Percentiles rank a stretch among this genome's conserved stretches.
Evolutionary conservation across 108 stramenopile species (phyloP).

Genomic region (Chaetoceros muelleri): DNA sequence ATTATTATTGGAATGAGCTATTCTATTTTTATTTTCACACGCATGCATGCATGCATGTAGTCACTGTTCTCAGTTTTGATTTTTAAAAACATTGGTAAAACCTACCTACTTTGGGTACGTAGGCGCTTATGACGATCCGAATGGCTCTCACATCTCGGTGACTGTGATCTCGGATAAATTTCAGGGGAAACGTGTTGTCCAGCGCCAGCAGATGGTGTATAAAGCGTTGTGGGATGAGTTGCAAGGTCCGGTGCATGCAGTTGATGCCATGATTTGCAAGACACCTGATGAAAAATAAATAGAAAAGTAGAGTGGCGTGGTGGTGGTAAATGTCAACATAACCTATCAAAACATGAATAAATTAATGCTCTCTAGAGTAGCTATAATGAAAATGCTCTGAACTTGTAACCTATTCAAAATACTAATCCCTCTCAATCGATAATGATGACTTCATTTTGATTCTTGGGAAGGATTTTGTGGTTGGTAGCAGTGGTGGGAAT

Average conservation of each 20-base stretch:
- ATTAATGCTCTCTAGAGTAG: no score
- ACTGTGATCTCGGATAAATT: conserved; percentile 66
- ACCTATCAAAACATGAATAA: no score
- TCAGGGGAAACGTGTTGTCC: conserved; percentile 74
- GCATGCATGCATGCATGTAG: not conserved
- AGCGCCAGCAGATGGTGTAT: conserved; percentile 86
- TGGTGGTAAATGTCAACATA: no score
- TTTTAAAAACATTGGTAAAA: not conserved
- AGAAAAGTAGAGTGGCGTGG: no score
- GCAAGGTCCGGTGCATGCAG: conserved; percentile 82
- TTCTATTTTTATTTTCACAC: not conserved
- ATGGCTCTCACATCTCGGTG: conserved; percentile 84
- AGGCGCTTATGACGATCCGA: conserved; percentile 85
- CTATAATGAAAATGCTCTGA: no score
- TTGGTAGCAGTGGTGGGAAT: no score
- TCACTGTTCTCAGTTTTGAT: not conserved
- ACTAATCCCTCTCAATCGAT: no score
- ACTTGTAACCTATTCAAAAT: no score
- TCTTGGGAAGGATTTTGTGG: no score
- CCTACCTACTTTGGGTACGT: not conserved
- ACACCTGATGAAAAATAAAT: conserved; percentile 50
- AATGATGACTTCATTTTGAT: no score
- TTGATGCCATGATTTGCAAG: conserved; percentile 86
- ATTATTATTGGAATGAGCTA: not conserved
- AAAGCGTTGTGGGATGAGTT: conserved; percentile 93